These are phyloP conservation scores for Tagetes erecta DNA, from an alignment of 129 eudicot species.

Conservation along the genomic window DNA sequence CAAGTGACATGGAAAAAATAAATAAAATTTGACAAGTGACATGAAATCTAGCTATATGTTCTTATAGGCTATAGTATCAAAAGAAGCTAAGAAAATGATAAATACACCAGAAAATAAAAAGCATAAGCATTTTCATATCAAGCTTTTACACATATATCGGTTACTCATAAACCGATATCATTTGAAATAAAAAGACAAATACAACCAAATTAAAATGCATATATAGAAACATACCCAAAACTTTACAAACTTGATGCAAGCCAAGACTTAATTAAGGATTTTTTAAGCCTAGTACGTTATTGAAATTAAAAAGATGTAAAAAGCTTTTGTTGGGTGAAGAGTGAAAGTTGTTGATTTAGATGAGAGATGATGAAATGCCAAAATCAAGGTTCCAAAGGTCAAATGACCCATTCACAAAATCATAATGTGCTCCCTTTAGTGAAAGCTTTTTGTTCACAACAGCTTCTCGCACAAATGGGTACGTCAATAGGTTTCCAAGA, in stretches of 20 bases:
- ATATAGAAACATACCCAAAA: conserved; percentile 30
- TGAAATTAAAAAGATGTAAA: conserved; percentile 29
- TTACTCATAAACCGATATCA: conserved; percentile 23
- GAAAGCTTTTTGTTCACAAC: conserved; percentile 54
- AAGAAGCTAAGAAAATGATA: background rate
- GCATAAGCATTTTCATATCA: background rate
- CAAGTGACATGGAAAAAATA: too few species aligned
- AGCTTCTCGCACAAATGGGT: conserved; percentile 85
- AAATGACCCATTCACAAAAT: conserved; percentile 75
- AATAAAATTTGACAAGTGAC: background rate
- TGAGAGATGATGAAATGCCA: conserved; percentile 48
- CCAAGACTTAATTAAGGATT: conserved; percentile 19
- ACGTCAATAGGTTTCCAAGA: conserved; percentile 73
- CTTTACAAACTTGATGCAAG: conserved; percentile 25
- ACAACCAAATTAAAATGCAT: conserved; percentile 29
- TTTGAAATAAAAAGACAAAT: conserved; percentile 17
- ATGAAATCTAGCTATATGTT: background rate
- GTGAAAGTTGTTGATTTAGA: conserved; percentile 20
- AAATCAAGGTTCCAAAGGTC: conserved; percentile 82
- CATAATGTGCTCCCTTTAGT: conserved; percentile 86
- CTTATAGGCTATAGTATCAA: background rate
- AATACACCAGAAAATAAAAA: too few species aligned
- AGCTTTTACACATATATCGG: conserved; percentile 4
- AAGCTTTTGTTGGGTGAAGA: background rate
- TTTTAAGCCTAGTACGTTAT: conserved; percentile 21